Base-by-base conservation (phyloP, 1,139 yeast genomes). In the Yamadazyma blattariae region DNA sequence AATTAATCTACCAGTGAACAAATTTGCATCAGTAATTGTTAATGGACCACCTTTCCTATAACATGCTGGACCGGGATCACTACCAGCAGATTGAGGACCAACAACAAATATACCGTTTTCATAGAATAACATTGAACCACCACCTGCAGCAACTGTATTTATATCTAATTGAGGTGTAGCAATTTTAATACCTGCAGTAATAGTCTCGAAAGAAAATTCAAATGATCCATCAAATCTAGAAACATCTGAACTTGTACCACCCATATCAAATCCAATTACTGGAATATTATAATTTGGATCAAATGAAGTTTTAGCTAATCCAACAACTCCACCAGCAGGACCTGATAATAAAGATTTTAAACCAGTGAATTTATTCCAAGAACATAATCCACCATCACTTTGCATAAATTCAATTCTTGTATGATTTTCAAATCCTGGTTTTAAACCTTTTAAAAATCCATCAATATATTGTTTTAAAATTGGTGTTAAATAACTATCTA, bases 401-500 rank as follows among this genome's bases (percentile, higher is more conserved):
- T 74, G 80, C 82, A 75, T 76, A 47, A 76, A 75, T 45, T 73
- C 65, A 27, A 75, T 59, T 35, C 55, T 41, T 17, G 56, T 51
- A 18, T 47, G 44, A 16, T 44, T 35, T 26, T 52, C 52, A 29
- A 45, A 51, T 2, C 78, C 78, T 26, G 78, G 76, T 30, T 60
- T 61, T 45, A 84, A 67, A 2, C 92, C 92, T 4, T 67, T 52
- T 33, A 79, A 74, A 48, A 85, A 82, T 14, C 79, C 74, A 23
- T 67, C 56, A 29, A 84, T 63, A 52, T 84, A 84, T 23, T 74
- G 67, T 39, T 74, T 67, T 32, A 84, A 79, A 33, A 79, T 83
- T 2, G 94, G 94, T 3, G 90, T 82, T 40, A 85, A 59, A 51
- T 84, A 84, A 1, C 92, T 87, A 58, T 85, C 92, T 1, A 86